These are phyloP conservation scores for Paraphoma sp. DNA, from an alignment of 2,329 filamentous ascomycete species.

Conservation along the genomic window DNA sequence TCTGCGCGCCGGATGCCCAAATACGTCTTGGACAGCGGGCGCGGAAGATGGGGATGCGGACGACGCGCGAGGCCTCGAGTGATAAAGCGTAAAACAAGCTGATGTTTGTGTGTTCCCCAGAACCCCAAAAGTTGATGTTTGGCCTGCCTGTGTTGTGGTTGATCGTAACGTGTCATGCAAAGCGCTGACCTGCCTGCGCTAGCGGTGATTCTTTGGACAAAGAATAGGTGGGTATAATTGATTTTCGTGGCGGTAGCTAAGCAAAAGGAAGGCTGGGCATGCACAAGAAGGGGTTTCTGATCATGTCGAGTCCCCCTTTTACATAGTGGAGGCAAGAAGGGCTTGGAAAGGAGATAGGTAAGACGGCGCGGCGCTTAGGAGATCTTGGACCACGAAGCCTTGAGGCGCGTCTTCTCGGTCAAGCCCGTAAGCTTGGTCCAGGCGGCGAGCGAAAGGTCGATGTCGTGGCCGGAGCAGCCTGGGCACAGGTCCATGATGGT, in stretches of 20 bases:
- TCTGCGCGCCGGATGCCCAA: constrained; percentile 22
- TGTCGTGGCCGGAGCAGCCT: constrained; percentile 36
- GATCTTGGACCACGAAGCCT: constrained; percentile 32
- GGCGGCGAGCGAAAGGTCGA: constrained; percentile 40
- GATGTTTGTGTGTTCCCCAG: background rate
- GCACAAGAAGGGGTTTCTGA: constrained; percentile 6
- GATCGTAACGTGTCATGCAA: constrained; percentile 45
- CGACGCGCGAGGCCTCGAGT: too few relatives aligned
- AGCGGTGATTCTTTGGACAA: constrained; percentile 28
- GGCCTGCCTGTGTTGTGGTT: constrained; percentile 20
- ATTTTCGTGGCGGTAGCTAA: constrained; percentile 16
- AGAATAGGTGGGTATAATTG: constrained; percentile 36
- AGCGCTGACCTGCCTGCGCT: constrained; percentile 50
- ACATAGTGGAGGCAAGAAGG: background rate
- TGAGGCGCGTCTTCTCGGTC: constrained; percentile 30
- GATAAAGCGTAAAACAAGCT: background rate
- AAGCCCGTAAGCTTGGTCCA: constrained; percentile 37
- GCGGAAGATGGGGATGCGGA: background rate
- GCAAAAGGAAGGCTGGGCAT: constrained; percentile 21
- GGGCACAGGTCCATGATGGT: constrained; percentile 45
- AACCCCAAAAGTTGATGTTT: background rate
- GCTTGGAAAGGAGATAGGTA: constrained; percentile 2
- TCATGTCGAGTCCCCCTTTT: constrained; percentile 4
- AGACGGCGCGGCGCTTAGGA: constrained; percentile 18
- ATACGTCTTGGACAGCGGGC: constrained; percentile 27